Evolutionary conservation across 2,329 filamentous ascomycete species (phyloP).

Genomic region (Calonectria crousiana): DNA sequence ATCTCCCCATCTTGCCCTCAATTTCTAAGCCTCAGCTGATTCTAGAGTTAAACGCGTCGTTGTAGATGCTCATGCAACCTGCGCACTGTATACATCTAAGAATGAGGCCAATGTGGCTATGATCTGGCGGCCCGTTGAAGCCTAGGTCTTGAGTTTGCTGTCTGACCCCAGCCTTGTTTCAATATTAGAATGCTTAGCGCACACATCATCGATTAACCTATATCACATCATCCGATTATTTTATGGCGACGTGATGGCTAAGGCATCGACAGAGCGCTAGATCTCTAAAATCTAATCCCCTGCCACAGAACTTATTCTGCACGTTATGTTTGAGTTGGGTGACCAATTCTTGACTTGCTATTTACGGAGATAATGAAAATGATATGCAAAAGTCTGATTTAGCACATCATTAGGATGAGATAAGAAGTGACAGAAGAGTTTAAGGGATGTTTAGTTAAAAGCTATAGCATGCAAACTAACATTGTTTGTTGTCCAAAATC

Average conservation of each 20-base stretch:
- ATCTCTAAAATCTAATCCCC: neutral
- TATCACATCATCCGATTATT: neutral
- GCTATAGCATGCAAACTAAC: neutral
- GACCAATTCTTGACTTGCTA: no score
- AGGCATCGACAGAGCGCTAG: neutral
- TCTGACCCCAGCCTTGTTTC: neutral
- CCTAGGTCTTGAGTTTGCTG: neutral
- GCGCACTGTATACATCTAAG: neutral
- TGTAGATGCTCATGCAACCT: neutral
- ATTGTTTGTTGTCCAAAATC: neutral
- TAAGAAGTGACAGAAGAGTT: neutral
- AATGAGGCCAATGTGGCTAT: neutral
- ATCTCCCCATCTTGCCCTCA: neutral
- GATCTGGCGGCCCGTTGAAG: neutral
- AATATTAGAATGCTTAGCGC: neutral
- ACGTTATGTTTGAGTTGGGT: neutral
- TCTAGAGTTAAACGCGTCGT: neutral
- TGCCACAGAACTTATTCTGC: neutral
- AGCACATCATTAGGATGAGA: neutral
- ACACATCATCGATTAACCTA: neutral
- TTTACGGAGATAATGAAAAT: neutral
- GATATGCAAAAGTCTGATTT: neutral
- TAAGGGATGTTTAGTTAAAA: neutral
- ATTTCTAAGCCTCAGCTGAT: neutral
- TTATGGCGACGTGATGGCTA: neutral